A percentile compares a stretch with the other conserved stretches of the same genome.
phyloP scores from a whole-genome alignment of 352 stramenopile genomes.

The Phytophthora hibernalis region DNA sequence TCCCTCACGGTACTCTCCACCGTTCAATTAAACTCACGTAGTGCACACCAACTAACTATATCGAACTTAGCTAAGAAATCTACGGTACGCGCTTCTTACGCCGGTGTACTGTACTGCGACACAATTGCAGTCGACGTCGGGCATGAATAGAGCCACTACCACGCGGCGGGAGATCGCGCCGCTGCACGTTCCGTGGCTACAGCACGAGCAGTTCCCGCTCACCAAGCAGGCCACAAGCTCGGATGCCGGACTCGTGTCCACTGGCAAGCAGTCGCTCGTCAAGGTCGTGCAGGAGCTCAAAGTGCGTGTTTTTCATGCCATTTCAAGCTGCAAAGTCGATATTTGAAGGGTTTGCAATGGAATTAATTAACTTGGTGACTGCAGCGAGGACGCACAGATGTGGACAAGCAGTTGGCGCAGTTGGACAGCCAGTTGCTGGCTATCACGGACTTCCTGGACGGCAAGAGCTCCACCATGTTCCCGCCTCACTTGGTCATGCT shows the following conservation, averaged over 20 bases:
- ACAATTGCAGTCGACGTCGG: conserved; percentile 17
- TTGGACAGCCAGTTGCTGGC: conserved; percentile 66
- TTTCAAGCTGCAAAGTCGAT: neutral
- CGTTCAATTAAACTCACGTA: neutral
- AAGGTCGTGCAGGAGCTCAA: conserved; percentile 75
- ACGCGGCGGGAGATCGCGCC: conserved; percentile 43
- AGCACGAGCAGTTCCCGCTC: conserved; percentile 67
- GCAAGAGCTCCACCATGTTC: conserved; percentile 50
- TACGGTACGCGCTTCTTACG: conserved; percentile 15
- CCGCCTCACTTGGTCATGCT: conserved; percentile 42
- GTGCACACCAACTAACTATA: conserved; percentile 3
- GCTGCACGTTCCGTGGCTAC: conserved; percentile 66
- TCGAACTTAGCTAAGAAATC: conserved; percentile 4
- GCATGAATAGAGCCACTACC: conserved; percentile 17
- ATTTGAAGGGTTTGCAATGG: neutral
- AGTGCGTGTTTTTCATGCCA: conserved; percentile 30
- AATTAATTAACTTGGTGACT: conserved; percentile 5
- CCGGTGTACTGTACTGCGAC: conserved; percentile 28
- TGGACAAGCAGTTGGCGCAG: conserved; percentile 68
- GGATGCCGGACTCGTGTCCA: conserved; percentile 47
- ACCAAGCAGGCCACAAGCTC: conserved; percentile 66
- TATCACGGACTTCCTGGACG: conserved; percentile 68
- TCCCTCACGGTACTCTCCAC: conserved; percentile 38
- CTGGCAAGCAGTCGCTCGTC: conserved; percentile 60
- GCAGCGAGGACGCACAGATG: conserved; percentile 55